Evolutionary conservation across 352 stramenopile genomes (phyloP), one percentile per base, ranked within the genome.

Genomic region (Albugo laibachii): DNA sequence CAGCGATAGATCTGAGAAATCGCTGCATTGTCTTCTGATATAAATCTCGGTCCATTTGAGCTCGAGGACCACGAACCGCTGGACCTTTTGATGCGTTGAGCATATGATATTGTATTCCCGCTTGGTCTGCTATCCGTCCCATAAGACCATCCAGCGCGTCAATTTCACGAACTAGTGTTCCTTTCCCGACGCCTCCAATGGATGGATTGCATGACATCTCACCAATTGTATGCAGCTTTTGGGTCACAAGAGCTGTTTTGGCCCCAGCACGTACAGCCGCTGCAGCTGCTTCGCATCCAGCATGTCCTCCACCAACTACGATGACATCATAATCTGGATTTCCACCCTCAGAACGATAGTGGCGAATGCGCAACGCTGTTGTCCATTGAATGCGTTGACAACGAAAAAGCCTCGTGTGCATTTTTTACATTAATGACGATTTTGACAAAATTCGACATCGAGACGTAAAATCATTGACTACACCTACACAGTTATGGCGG

Each of bases 131-230:
- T 13, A 97, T 73, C 36, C 81, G 74, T 11, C 93, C 94, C 77
- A 99, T 99, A 42, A 98, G 66, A n/a, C 95, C 95, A 46, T 95
- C 92, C 14, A 99, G 61, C 13, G 95, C 95, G 65, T 99, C 94
- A 45, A 99, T 92, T 59, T 99, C 95, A 16, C 92, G 74, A 20
- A 99, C 95, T 19, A 99, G 67, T 56, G 97, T 96, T 21, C 94
- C 94, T 69, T 99, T 99, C 24, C 94, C 95, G 11, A 98, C 96
- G 8, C 95, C 95, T 34, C 95, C 95, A 48, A 99, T 97, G 24
- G 78, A 95, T 19, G 95, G 95, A 65, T 99, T 99, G 75, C 94
- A 99, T 13, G 80, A 96, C 57, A 99, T 88, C 66, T 99, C 95
- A 21, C 95, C 95, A 41, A 98, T 65, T 11, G 92, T 97, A 35